Evolutionary conservation across 176 grass and related monocot species (phyloP), one percentile per base, ranked within the genome.

Genomic region (Triticum dicoccoides): DNA sequence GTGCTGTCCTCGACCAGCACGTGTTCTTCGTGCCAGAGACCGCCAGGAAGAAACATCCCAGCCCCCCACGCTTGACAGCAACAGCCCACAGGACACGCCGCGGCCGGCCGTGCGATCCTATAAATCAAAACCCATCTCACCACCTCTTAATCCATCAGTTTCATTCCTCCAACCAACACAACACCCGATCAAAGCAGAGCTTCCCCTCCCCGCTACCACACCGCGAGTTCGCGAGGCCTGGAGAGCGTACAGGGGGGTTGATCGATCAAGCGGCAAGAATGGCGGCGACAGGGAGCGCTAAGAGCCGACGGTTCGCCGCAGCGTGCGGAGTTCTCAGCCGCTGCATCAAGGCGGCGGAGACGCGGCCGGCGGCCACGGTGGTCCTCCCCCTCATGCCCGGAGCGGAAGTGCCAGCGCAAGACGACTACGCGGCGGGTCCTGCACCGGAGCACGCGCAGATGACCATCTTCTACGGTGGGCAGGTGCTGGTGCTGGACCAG

Each of bases 401-500:
- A 9, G 76, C 82, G 3, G 68, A 85, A 24, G 68, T 86, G 65
- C 35, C 21, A 0, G 18, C 5, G n/a, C 14, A 25, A 9, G 64
- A 58, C 6, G 58, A 85, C 58, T 56, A 35, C 9, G 14, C 62
- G 5, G 37, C 1, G 76, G 11, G 5, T 6, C 38, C 12, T 7
- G 2, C 9, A 1, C 34, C 20, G 9, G 35, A 2, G 11, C 61
- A 4, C 39, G 73, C 72, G 15, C 90, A 81, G 79, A 33, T 93
- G 65, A 87, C 95, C 21, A 97, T 97, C 80, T 87, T 91, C 70
- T 97, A 93, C 42, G 87, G 82, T 25, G 91, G 84, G 0, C 87
- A 69, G 13, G 86, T 66, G 49, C 5, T 76, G 42, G 75, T 85
- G 44, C 5, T 78, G n/a, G 74, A 86, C 61, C 79, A 79, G 8